Conservation (phyloP, 2,329 filamentous ascomycete species). For the Colletotrichum siamense region DNA sequence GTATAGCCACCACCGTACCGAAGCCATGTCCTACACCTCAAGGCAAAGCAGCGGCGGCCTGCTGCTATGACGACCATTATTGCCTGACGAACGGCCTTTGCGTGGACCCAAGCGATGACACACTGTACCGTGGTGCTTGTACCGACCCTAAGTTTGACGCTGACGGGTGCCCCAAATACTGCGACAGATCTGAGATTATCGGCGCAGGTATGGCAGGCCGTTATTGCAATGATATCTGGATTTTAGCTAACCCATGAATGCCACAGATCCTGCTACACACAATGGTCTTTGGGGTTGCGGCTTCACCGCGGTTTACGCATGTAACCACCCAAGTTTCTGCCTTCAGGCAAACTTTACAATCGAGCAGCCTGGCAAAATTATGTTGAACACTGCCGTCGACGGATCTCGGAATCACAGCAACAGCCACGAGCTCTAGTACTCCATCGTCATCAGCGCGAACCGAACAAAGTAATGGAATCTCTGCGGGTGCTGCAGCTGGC, state of each 20-base stretch:
- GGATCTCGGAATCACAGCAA: neutral
- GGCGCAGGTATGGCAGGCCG: neutral
- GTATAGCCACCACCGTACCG: neutral
- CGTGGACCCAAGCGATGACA: neutral
- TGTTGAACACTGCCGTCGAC: neutral
- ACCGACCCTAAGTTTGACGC: neutral
- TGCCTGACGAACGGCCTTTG: neutral
- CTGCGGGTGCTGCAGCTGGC: conserved; percentile 1
- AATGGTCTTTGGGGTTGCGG: neutral
- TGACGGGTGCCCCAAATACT: neutral
- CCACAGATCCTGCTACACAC: neutral
- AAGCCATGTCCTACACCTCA: neutral
- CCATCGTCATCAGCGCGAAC: neutral
- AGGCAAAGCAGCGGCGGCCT: neutral
- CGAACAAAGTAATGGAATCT: neutral
- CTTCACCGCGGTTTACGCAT: neutral
- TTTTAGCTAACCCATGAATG: neutral
- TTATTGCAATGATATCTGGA: neutral
- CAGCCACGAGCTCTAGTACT: neutral
- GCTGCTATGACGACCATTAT: neutral
- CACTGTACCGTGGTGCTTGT: neutral
- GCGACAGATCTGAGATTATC: neutral
- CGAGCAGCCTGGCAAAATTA: neutral
- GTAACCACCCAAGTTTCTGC: no score
- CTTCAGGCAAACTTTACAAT: neutral